phyloP scores from a whole-genome alignment of 495 filamentous ascomycete genomes.

The Physcia stellaris region DNA sequence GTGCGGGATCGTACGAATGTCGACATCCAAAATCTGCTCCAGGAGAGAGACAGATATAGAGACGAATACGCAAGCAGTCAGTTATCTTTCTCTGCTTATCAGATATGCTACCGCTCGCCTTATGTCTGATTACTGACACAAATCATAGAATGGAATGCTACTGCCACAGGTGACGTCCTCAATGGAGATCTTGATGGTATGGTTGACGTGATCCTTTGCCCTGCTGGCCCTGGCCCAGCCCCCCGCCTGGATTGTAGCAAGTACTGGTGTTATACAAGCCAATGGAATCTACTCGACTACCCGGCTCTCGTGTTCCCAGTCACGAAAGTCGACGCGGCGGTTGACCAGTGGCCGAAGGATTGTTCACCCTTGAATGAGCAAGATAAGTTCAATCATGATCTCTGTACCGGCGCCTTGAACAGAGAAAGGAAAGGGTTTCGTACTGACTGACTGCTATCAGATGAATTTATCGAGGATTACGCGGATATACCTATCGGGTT shows the following conservation, averaged over 20 bases:
- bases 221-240: constrained; percentile 45
- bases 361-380: constrained; percentile 23
- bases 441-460: neutral
- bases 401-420: no score
- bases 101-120: no score
- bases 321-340: constrained; percentile 15
- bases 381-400: constrained; percentile 25
- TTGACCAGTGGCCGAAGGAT: constrained; percentile 18
- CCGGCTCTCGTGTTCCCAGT: constrained; percentile 41
- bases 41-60: constrained; percentile 42
- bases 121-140: no score
- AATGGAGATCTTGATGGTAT: constrained; percentile 11
- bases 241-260: constrained; percentile 43
- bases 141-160: constrained; percentile 42
- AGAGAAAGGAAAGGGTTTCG: constrained; percentile 3
- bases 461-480: constrained; percentile 16
- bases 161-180: constrained; percentile 8
- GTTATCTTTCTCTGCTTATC: no score
- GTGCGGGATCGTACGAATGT: constrained; percentile 24
- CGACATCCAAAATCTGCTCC: constrained; percentile 31
- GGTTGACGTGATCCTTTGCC: constrained; percentile 60
- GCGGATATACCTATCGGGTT: constrained; percentile 21
- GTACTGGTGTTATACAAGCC: constrained; percentile 58
- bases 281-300: constrained; percentile 65
- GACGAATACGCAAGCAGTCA: constrained; percentile 44